phyloP scores from a whole-genome alignment of 2,329 filamentous ascomycete genomes.

The Trichoderma cornu-damae region DNA sequence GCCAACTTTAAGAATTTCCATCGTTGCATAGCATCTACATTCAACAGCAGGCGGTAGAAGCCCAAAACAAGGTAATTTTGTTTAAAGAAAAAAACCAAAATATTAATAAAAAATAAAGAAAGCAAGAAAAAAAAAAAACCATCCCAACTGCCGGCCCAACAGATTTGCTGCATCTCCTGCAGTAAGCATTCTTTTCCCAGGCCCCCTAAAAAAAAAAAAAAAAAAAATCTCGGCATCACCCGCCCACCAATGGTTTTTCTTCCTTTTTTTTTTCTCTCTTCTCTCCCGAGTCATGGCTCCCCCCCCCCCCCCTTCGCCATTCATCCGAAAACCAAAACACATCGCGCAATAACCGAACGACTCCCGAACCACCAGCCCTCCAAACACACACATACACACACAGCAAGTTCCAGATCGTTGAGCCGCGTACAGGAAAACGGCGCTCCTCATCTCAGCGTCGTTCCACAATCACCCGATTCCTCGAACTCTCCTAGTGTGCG shows the following conservation, averaged over 20 bases:
- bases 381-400: too few relatives aligned
- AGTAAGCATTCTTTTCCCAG: background rate
- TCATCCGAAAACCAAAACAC: conserved; percentile 1
- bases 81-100: background rate
- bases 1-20: too few relatives aligned
- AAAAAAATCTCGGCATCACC: background rate
- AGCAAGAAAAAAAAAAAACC: background rate
- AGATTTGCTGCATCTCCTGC: too few relatives aligned
- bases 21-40: too few relatives aligned
- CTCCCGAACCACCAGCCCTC: conserved; percentile 8
- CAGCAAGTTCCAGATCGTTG: background rate
- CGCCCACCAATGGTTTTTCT: too few relatives aligned
- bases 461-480: conserved; percentile 14
- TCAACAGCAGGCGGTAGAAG: too few relatives aligned
- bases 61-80: too few relatives aligned
- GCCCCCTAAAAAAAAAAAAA: too few relatives aligned
- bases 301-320: background rate
- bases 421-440: background rate
- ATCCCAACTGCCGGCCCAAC: background rate
- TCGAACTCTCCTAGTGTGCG: background rate
- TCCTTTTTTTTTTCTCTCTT: background rate
- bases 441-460: background rate
- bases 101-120: background rate
- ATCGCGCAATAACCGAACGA: conserved; percentile 14
- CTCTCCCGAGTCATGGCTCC: background rate